These are phyloP conservation scores for Penicillium paxilli DNA, from an alignment of 495 filamentous ascomycete genomes.

Conservation along the genomic window DNA sequence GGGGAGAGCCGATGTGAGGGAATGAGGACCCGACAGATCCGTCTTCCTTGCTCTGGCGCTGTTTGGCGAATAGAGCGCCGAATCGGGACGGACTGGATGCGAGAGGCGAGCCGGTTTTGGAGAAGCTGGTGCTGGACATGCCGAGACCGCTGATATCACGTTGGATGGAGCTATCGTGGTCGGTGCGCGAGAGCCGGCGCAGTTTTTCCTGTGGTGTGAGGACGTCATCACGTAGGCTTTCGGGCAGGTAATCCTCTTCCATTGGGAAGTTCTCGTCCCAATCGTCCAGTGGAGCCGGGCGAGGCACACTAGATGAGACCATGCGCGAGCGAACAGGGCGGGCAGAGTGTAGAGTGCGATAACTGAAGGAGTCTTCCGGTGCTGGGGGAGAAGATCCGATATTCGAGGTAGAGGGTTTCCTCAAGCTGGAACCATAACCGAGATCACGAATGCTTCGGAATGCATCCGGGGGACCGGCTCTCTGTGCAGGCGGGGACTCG, in stretches of 20 bases:
- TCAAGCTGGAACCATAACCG: constrained; percentile 72
- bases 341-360: constrained; percentile 82
- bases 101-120: constrained; percentile 79
- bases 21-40: constrained; percentile 64
- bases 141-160: constrained; percentile 61
- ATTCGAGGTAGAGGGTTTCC: constrained; percentile 49
- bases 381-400: constrained; percentile 67
- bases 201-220: constrained; percentile 88
- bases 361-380: constrained; percentile 55
- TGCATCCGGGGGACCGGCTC: constrained; percentile 63
- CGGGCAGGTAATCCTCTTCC: constrained; percentile 91
- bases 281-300: constrained; percentile 63
- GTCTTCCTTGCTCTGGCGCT: constrained; percentile 73
- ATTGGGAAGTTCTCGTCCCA: constrained; percentile 87
- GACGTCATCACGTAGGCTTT: constrained; percentile 86
- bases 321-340: constrained; percentile 65
- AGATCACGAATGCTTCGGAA: constrained; percentile 80
- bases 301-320: constrained; percentile 77
- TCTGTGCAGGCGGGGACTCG: constrained; percentile 73
- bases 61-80: constrained; percentile 76
- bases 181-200: constrained; percentile 74
- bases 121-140: constrained; percentile 59
- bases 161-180: constrained; percentile 61
- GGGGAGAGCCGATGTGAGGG: constrained; percentile 88
- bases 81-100: constrained; percentile 84